phyloP scores from a whole-genome alignment of 108 stramenopile genomes.

The Skeletonema potamos region DNA sequence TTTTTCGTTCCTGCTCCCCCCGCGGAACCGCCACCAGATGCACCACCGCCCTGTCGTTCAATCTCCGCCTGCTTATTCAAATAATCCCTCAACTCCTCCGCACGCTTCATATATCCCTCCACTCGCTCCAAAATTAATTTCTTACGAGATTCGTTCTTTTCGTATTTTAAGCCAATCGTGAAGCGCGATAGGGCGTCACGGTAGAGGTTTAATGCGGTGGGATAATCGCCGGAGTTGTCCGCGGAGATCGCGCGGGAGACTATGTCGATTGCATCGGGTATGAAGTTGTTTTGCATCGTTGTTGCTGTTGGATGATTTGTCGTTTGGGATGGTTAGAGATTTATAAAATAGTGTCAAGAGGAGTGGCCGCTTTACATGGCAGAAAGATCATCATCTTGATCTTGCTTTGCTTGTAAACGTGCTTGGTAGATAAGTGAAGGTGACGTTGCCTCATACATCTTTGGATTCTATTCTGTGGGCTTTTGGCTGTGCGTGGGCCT shows the following conservation, averaged over 20 bases:
- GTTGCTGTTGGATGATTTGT: background rate
- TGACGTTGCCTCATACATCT: too few species aligned
- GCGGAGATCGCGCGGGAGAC: slow-evolving; percentile 85
- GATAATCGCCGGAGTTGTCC: slow-evolving; percentile 90
- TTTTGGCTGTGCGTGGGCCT: too few species aligned
- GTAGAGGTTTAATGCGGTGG: slow-evolving; percentile 85
- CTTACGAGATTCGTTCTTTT: slow-evolving; percentile 94
- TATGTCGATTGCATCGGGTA: slow-evolving; percentile 89
- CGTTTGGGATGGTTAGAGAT: too few species aligned
- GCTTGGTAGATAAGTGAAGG: too few species aligned
- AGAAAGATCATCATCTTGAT: too few species aligned
- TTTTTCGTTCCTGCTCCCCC: slow-evolving; percentile 61
- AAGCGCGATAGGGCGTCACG: slow-evolving; percentile 86
- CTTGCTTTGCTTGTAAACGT: too few species aligned
- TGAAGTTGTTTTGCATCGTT: slow-evolving; percentile 86
- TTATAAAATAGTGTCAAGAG: too few species aligned
- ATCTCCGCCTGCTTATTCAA: slow-evolving; percentile 77
- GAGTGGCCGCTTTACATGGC: too few species aligned
- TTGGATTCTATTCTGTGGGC: too few species aligned
- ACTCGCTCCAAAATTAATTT: slow-evolving; percentile 90
- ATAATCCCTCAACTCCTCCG: slow-evolving; percentile 93
- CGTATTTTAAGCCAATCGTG: slow-evolving; percentile 96
- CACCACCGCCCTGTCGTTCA: slow-evolving; percentile 54
- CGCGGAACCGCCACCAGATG: slow-evolving; percentile 40
- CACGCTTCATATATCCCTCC: slow-evolving; percentile 99